Percentiles rank a stretch among this genome's conserved stretches.
Evolutionary conservation across 2,329 filamentous ascomycete genomes (phyloP).

Genomic region (Tolypocladium tropicale): DNA sequence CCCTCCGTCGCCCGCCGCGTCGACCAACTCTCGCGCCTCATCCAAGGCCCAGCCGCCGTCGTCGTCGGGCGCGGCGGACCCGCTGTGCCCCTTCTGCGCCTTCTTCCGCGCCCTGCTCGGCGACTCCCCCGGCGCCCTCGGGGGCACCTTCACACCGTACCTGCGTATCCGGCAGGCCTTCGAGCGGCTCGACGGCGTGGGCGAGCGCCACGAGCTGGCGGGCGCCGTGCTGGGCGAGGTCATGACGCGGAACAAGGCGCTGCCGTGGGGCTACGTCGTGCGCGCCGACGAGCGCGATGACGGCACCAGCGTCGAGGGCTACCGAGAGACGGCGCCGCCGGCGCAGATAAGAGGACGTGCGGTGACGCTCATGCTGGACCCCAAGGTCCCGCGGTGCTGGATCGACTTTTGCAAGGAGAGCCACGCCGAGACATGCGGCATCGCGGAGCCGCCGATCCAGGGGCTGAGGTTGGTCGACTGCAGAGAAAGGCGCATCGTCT

Average conservation of each 20-base stretch:
- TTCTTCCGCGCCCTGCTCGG: conserved; percentile 26
- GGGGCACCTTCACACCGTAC: conserved; percentile 26
- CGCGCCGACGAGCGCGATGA: conserved; percentile 14
- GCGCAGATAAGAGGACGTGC: conserved; percentile 19
- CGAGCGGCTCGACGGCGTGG: conserved; percentile 22
- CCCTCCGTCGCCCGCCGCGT: conserved; percentile 13
- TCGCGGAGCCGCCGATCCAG: conserved; percentile 9
- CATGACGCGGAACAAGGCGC: conserved; percentile 21
- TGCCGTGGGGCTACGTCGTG: conserved; percentile 27
- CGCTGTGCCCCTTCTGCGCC: conserved; percentile 12
- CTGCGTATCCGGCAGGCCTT: conserved; percentile 27
- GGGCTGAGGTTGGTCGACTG: conserved; percentile 24
- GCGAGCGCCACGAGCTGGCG: conserved; percentile 25
- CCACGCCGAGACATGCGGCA: conserved; percentile 15
- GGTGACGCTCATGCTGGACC: conserved; percentile 18
- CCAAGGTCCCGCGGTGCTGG: conserved; percentile 21
- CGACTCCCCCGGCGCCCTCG: conserved; percentile 10
- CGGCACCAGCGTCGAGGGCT: conserved; percentile 10
- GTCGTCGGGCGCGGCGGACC: neutral
- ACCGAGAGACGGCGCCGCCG: conserved; percentile 6
- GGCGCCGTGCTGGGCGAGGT: conserved; percentile 25
- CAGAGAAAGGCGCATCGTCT: conserved; percentile 15
- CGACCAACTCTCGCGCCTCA: neutral
- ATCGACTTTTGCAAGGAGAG: conserved; percentile 22
- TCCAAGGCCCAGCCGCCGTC: neutral